Percentiles rank a stretch among this genome's conserved stretches.
These are phyloP conservation scores for Cryphonectria naterciae DNA, from an alignment of 2,329 filamentous ascomycete genomes.

Conservation along the genomic window DNA sequence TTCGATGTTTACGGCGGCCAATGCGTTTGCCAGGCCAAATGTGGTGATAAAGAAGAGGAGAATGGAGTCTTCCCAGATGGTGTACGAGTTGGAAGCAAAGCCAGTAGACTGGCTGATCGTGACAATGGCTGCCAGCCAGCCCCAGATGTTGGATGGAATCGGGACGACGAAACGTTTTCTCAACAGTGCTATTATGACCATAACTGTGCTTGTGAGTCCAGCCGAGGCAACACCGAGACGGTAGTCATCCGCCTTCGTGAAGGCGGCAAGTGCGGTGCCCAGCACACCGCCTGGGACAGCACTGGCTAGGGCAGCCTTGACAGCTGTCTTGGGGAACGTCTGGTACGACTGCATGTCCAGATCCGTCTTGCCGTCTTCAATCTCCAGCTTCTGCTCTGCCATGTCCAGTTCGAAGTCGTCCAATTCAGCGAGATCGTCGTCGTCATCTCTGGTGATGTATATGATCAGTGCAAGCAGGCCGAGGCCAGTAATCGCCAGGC, in stretches of 20 bases:
- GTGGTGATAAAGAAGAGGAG: constrained; percentile 88
- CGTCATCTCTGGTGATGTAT: constrained; percentile 67
- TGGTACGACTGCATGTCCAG: constrained; percentile 40
- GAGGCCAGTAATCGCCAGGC: constrained; percentile 70
- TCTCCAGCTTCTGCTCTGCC: constrained; percentile 61
- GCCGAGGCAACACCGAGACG: constrained; percentile 47
- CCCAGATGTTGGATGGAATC: constrained; percentile 79
- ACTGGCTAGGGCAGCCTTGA: constrained; percentile 43
- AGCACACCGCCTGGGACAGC: constrained; percentile 40
- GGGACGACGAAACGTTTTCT: constrained; percentile 50
- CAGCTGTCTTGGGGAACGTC: constrained; percentile 44
- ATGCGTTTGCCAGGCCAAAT: constrained; percentile 76
- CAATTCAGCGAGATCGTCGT: constrained; percentile 57
- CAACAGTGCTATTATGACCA: constrained; percentile 48
- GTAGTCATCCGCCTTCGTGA: constrained; percentile 45
- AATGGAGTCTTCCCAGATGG: constrained; percentile 98
- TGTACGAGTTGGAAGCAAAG: constrained; percentile 97
- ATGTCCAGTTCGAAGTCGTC: constrained; percentile 63
- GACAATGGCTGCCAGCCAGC: constrained; percentile 81
- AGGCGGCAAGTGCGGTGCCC: constrained; percentile 38
- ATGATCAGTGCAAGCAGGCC: constrained; percentile 72
- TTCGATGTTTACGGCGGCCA: constrained; percentile 76
- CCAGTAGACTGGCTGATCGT: constrained; percentile 87
- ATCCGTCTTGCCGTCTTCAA: constrained; percentile 44
- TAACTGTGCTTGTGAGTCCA: constrained; percentile 49